Evolutionary conservation across 306 rosid genomes (phyloP).

Genomic region (Prunus fruticosa): DNA sequence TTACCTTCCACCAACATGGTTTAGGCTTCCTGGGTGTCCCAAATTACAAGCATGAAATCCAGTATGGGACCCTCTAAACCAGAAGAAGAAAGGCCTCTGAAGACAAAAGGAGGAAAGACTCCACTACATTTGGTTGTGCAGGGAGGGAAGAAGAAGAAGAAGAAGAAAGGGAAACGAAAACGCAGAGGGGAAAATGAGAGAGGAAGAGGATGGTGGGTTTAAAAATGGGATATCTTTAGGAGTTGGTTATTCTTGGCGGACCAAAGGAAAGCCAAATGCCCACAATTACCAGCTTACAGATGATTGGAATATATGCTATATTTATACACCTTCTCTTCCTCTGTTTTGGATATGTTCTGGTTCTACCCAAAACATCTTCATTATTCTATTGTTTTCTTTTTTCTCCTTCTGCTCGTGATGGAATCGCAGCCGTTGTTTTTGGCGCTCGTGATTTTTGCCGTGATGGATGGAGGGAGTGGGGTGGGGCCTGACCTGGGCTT

Average conservation of each 20-base stretch:
- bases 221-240: conserved; percentile 45
- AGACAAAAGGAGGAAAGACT: conserved; percentile 17
- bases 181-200: conserved; percentile 7
- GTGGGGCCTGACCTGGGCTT: not conserved
- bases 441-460: conserved; percentile 51
- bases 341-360: not conserved
- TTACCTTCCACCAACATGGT: conserved; percentile 47
- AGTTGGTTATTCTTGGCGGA: conserved; percentile 54
- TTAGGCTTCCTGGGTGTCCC: conserved; percentile 8
- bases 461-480: not conserved
- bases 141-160: conserved; percentile 11
- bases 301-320: conserved; percentile 49
- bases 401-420: not conserved
- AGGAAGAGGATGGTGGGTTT: conserved; percentile 18
- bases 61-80: conserved; percentile 2
- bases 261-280: conserved; percentile 26
- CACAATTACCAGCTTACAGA: conserved; percentile 30
- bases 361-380: conserved; percentile 8
- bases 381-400: not conserved
- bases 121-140: conserved; percentile 19
- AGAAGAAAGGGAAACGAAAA: not conserved
- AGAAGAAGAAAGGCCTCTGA: conserved; percentile 1
- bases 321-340: conserved; percentile 43
- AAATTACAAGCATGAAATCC: not conserved
- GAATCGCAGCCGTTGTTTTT: conserved; percentile 30